Evolutionary conservation across 2,329 filamentous ascomycete species (phyloP).

Genomic region (Penicillium corylophilum): DNA sequence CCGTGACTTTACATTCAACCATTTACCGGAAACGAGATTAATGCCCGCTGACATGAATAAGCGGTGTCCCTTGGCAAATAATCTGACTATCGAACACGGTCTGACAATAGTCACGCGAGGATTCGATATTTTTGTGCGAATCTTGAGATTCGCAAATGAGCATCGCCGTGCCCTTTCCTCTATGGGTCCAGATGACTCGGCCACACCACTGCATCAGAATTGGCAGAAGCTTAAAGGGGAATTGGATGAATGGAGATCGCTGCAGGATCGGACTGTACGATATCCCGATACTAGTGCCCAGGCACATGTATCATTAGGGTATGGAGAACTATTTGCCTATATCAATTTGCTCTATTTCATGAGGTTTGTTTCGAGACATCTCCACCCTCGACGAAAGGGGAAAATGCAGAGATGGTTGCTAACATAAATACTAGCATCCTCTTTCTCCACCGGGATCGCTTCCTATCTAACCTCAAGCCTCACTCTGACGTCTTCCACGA

Average conservation of each 20-base stretch:
- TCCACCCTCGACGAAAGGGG: neutral
- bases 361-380: conserved; percentile 24
- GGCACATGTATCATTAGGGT: conserved; percentile 36
- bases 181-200: conserved; percentile 14
- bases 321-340: conserved; percentile 39
- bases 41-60: conserved; percentile 33
- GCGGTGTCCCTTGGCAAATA: conserved; percentile 17
- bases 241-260: conserved; percentile 35
- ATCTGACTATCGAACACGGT: conserved; percentile 34
- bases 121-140: conserved; percentile 40
- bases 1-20: conserved; percentile 37
- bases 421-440: conserved; percentile 24
- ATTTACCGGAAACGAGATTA: conserved; percentile 21
- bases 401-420: neutral
- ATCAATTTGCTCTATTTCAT: conserved; percentile 40
- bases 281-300: conserved; percentile 36
- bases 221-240: conserved; percentile 34
- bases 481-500: conserved; percentile 23
- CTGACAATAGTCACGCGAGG: conserved; percentile 37
- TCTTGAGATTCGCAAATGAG: conserved; percentile 38
- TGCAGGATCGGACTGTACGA: conserved; percentile 35
- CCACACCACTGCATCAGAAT: conserved; percentile 18
- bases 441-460: conserved; percentile 36
- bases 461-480: conserved; percentile 33
- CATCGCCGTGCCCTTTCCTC: conserved; percentile 31